Evolutionary conservation across 371 early-diverging fungal genomes (phyloP), one percentile per base, ranked within the genome.

Genomic region (Lichtheimia ornata): DNA sequence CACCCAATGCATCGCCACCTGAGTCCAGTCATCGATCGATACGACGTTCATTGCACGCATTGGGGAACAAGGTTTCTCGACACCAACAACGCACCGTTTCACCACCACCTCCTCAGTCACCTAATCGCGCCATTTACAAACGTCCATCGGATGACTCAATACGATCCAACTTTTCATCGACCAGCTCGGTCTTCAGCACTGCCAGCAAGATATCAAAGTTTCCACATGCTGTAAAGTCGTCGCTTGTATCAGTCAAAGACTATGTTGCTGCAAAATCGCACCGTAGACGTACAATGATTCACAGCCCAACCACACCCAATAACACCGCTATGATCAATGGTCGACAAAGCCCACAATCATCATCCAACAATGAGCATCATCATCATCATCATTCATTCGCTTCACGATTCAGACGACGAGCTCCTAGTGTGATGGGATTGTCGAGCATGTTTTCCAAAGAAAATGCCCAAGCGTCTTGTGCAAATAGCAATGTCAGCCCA

Each of bases 111-210:
- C 35, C 35, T 35, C 35, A 9, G 9, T 35, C 35, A 4, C 35
- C 35, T 35, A 35, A 35, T 35, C 35, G 35, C 35, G 35, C 22
- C 22, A 43, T 56, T 18, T 13, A 25, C 7, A 56, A 42, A 44
- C 56, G 57, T 17, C 63, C 63, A 42, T 63, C 63, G 25, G 63
- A 70, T 63, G 77, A 69, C 18, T 80, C 80, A 5, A 61, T 76
- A 22, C 67, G 62, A 40, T 79, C 79, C n/a, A 72, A 53, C 25
- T 59, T 56, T 17, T 77, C 78, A 2, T 64, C 73, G 5, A 68
- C 73, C 2, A 77, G 75, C 49, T 74, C 80, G 7, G 63, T 74
- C 25, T 61, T 73, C 35, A 80, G 80, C 53, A 74, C 77, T 18
- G 68, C 80, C 4, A 79, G 77, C 59, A 63, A 68, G 61, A 66